A percentile compares a stretch with the other conserved stretches of the same genome.
Conservation (phyloP, 2,329 filamentous ascomycete species). For the Aspergillus sp. region DNA sequence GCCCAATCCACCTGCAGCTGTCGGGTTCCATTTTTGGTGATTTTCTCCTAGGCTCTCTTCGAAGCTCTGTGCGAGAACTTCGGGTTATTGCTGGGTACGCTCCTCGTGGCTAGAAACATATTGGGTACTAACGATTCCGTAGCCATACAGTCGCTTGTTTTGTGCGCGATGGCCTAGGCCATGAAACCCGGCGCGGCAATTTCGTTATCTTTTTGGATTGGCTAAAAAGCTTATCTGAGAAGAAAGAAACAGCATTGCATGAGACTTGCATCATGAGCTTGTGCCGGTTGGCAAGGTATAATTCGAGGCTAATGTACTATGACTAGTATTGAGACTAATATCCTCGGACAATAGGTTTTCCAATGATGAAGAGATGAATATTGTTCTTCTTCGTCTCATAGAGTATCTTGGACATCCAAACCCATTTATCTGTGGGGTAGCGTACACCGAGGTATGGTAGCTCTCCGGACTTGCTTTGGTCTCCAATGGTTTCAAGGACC, state of each 20-base stretch:
- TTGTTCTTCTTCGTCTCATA: slow-evolving; percentile 78
- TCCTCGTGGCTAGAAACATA: neutral
- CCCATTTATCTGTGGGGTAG: slow-evolving; percentile 73
- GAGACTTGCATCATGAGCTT: slow-evolving; percentile 85
- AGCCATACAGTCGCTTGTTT: slow-evolving; percentile 68
- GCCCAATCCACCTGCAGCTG: slow-evolving; percentile 63
- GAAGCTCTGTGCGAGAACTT: slow-evolving; percentile 81
- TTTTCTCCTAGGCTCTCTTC: slow-evolving; percentile 77
- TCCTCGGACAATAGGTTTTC: slow-evolving; percentile 54
- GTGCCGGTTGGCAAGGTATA: slow-evolving; percentile 74
- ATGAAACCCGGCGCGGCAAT: slow-evolving; percentile 59
- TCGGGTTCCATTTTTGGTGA: slow-evolving; percentile 68
- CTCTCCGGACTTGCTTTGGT: neutral
- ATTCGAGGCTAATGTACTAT: slow-evolving; percentile 3
- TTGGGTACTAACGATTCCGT: slow-evolving; percentile 9
- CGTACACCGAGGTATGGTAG: slow-evolving; percentile 71
- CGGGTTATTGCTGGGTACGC: slow-evolving; percentile 72
- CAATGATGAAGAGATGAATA: slow-evolving; percentile 78
- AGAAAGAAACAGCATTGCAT: slow-evolving; percentile 65
- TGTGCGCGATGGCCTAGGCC: slow-evolving; percentile 51
- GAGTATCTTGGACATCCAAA: slow-evolving; percentile 86
- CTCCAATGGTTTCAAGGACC: neutral
- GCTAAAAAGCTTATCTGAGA: slow-evolving; percentile 70
- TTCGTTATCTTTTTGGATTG: slow-evolving; percentile 69
- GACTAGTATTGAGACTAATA: slow-evolving; percentile 5